These are phyloP conservation scores for Lachancea mirantina DNA, from an alignment of 805 yeast genomes.

Conservation along the genomic window DNA sequence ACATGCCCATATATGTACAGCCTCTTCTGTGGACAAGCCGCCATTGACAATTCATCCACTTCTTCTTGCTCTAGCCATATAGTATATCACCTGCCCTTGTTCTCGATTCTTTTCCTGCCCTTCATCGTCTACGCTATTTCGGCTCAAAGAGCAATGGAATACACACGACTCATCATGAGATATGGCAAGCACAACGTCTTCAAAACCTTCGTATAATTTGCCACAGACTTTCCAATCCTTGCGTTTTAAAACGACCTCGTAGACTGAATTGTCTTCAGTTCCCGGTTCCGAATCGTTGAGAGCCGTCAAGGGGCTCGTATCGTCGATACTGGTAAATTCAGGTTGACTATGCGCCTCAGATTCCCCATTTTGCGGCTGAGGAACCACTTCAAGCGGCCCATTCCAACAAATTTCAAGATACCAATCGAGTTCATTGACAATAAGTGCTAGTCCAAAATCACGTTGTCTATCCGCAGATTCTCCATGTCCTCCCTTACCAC, in stretches of 20 bases:
- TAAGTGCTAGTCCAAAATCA: constrained; percentile 16
- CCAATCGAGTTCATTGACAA: constrained; percentile 30
- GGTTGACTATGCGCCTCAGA: constrained; percentile 5
- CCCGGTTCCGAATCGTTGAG: constrained; percentile 17
- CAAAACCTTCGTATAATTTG: constrained; percentile 52
- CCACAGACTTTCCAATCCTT: constrained; percentile 66
- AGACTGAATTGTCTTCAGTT: constrained; percentile 15
- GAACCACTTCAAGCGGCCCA: constrained; percentile 25
- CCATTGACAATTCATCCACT: too few relatives aligned
- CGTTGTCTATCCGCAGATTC: constrained; percentile 5
- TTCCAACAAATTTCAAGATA: constrained; percentile 30
- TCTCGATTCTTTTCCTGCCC: constrained; percentile 32
- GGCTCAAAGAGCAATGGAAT: constrained; percentile 60
- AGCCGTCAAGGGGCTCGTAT: constrained; percentile 7
- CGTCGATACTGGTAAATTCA: constrained; percentile 4
- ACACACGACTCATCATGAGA: constrained; percentile 53
- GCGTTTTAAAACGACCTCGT: constrained; percentile 45
- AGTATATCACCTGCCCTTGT: constrained; percentile 58
- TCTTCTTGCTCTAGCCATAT: constrained; percentile 35
- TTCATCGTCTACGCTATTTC: constrained; percentile 25
- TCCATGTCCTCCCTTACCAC: constrained; percentile 28
- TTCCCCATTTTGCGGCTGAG: constrained; percentile 5
- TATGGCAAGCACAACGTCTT: constrained; percentile 52
- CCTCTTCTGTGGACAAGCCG: too few relatives aligned
- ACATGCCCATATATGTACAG: too few relatives aligned